Percentiles rank a stretch among this genome's conserved stretches.
Conservation (phyloP, 768 basidiomycete genomes). For the Podaxis sp. region DNA sequence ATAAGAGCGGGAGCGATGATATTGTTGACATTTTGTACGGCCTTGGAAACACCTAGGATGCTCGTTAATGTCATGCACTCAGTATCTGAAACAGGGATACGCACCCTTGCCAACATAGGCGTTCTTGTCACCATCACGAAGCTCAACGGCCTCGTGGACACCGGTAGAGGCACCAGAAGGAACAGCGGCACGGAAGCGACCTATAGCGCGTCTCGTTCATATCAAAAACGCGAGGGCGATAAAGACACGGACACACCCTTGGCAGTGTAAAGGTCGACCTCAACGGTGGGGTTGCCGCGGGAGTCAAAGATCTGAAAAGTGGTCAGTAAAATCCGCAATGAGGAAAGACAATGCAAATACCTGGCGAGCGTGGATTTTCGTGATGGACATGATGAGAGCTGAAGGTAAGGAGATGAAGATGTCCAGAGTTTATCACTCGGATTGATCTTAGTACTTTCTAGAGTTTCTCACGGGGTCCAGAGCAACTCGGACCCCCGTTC, state of each 20-base stretch:
- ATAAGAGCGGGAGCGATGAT: slow-evolving; percentile 87
- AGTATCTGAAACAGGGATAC: slow-evolving; percentile 20
- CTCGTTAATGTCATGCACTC: slow-evolving; percentile 15
- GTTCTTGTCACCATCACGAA: slow-evolving; percentile 93
- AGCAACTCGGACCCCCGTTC: slow-evolving; percentile 6
- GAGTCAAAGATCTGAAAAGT: slow-evolving; percentile 92
- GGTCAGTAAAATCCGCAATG: slow-evolving; percentile 8
- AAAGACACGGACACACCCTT: slow-evolving; percentile 56
- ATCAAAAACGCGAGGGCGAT: not conserved
- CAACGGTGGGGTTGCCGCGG: slow-evolving; percentile 96
- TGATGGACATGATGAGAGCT: slow-evolving; percentile 77
- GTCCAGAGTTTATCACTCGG: slow-evolving; percentile 31
- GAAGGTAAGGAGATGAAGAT: slow-evolving; percentile 25
- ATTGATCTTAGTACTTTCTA: slow-evolving; percentile 34
- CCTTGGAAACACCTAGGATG: slow-evolving; percentile 81
- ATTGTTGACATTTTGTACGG: slow-evolving; percentile 92
- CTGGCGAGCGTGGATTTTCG: slow-evolving; percentile 91
- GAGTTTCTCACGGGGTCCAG: slow-evolving; percentile 36
- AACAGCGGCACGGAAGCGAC: slow-evolving; percentile 90
- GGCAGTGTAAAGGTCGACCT: slow-evolving; percentile 84
- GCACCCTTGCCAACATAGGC: slow-evolving; percentile 95
- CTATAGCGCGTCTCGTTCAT: slow-evolving; percentile 35
- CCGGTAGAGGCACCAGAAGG: slow-evolving; percentile 99
- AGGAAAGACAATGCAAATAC: slow-evolving; percentile 36
- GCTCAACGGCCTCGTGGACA: slow-evolving; percentile 97